These are phyloP conservation scores for Ligustrum vulgare DNA, from an alignment of 257 asterid genomes.

Conservation along the genomic window DNA sequence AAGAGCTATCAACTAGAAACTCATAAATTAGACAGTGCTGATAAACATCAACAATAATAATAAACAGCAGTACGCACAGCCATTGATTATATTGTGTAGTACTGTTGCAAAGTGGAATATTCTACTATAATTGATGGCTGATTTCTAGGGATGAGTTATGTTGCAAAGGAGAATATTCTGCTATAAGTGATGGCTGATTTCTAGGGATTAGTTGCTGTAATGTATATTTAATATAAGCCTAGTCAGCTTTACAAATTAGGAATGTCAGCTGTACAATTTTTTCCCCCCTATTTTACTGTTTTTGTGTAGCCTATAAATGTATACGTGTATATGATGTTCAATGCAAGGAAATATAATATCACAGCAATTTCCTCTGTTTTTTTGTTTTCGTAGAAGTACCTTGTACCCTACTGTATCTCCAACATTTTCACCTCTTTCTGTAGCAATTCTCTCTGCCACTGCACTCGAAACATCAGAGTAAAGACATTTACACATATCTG, in stretches of 20 bases:
- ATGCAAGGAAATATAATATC: no score
- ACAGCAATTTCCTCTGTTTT: no score
- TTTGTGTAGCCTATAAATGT: neutral
- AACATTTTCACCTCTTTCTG: constrained; percentile 87
- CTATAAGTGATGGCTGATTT: neutral
- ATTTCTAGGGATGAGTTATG: neutral
- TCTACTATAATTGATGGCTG: no score
- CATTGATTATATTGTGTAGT: constrained; percentile 25
- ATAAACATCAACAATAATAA: constrained; percentile 7
- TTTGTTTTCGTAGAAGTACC: constrained; percentile 35
- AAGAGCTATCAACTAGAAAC: neutral
- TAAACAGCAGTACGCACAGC: constrained; percentile 12
- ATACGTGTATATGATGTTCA: neutral
- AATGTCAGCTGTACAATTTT: neutral
- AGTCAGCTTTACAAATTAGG: neutral
- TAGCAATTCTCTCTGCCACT: constrained; percentile 96
- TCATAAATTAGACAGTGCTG: neutral
- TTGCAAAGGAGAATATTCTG: neutral
- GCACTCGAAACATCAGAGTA: constrained; percentile 33
- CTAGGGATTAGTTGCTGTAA: neutral
- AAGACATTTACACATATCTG: constrained; percentile 19
- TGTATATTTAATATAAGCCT: neutral
- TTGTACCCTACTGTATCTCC: constrained; percentile 94
- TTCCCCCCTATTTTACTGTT: neutral
- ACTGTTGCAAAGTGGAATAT: no score